Percentiles rank a stretch among this genome's conserved stretches.
phyloP scores from a whole-genome alignment of 495 filamentous ascomycete genomes.

The Neohortaea acidophila region DNA sequence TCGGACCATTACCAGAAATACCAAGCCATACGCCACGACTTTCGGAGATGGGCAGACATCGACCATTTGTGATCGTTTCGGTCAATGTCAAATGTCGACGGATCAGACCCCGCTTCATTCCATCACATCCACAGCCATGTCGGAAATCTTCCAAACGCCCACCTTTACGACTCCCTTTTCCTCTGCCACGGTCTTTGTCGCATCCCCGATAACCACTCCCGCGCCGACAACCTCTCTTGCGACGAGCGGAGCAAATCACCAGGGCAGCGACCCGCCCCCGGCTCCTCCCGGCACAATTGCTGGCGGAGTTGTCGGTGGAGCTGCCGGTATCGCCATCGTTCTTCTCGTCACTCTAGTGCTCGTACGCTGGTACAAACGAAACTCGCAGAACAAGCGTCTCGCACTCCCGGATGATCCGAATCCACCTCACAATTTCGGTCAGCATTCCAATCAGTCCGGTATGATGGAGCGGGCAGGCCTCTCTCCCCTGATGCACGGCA shows the following conservation, averaged over 20 bases:
- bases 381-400: too few relatives aligned
- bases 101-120: background rate
- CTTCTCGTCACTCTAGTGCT: constrained; percentile 17
- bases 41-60: constrained; percentile 4
- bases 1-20: constrained; percentile 6
- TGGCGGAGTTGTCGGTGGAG: constrained; percentile 20
- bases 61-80: constrained; percentile 1
- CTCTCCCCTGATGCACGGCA: constrained; percentile 10
- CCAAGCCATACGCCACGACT: constrained; percentile 11
- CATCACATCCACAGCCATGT: background rate
- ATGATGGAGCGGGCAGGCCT: constrained; percentile 16
- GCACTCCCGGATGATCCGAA: too few relatives aligned
- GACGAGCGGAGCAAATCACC: background rate
- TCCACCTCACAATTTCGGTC: too few relatives aligned
- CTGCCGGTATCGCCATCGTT: constrained; percentile 18
- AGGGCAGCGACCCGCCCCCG: constrained; percentile 4
- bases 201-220: background rate
- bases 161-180: background rate
- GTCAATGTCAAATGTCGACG: background rate
- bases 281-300: constrained; percentile 17
- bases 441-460: too few relatives aligned
- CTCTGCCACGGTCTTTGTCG: background rate
- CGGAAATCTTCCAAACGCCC: constrained; percentile 3
- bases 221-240: background rate
- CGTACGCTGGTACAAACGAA: constrained; percentile 19